These are phyloP conservation scores for Yamadazyma dendronema DNA, from an alignment of 1,139 yeast species.

Conservation along the genomic window DNA sequence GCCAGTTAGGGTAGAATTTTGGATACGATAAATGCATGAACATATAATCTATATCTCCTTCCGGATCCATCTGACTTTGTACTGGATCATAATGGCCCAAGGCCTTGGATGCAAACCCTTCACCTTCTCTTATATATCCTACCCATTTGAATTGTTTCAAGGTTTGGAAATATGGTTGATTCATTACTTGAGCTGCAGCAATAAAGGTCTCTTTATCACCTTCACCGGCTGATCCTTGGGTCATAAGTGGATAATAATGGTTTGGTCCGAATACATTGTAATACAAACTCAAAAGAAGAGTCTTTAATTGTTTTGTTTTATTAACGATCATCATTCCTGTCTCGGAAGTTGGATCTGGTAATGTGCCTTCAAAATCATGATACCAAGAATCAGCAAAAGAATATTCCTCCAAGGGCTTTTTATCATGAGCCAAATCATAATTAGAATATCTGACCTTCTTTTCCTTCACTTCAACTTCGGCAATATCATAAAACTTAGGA, in stretches of 20 bases:
- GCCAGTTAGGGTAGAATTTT: conserved; percentile 53
- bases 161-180: conserved; percentile 54
- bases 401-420: conserved; percentile 29
- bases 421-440: conserved; percentile 29
- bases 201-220: conserved; percentile 71
- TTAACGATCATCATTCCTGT: conserved; percentile 61
- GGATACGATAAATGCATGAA: conserved; percentile 69
- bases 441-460: conserved; percentile 35
- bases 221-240: conserved; percentile 72
- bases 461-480: conserved; percentile 36
- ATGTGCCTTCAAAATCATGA: conserved; percentile 57
- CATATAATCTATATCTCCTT: conserved; percentile 27
- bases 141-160: conserved; percentile 48
- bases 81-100: conserved; percentile 62
- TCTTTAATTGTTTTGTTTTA: conserved; percentile 49
- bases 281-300: conserved; percentile 52
- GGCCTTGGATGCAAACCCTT: conserved; percentile 49
- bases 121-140: conserved; percentile 45
- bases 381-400: conserved; percentile 35
- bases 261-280: conserved; percentile 62
- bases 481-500: conserved; percentile 46
- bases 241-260: conserved; percentile 56
- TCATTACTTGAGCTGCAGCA: conserved; percentile 57
- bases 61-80: conserved; percentile 17
- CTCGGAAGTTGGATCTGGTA: conserved; percentile 65